Conservation (phyloP, 176 grass and related monocot genomes). For the Puya raimondii region DNA sequence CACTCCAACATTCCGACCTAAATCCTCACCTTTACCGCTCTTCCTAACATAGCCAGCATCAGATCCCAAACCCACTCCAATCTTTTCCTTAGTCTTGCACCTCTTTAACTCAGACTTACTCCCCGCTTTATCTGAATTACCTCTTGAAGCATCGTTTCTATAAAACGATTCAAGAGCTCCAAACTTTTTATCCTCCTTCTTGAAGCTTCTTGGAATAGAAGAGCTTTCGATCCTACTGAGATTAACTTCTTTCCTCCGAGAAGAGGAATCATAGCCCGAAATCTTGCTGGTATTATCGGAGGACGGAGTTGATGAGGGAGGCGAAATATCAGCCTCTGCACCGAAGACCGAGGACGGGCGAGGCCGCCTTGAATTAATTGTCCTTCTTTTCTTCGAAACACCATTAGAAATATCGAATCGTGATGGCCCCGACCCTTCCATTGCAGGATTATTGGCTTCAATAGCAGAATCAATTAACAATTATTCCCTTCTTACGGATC, state of each 20-base stretch:
- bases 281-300: constrained; percentile 16
- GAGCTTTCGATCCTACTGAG: constrained; percentile 9
- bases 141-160: neutral
- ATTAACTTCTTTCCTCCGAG: constrained; percentile 21
- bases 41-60: constrained; percentile 13
- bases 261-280: constrained; percentile 13
- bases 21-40: neutral
- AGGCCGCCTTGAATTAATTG: constrained; percentile 12
- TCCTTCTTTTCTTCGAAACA: constrained; percentile 8
- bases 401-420: constrained; percentile 10
- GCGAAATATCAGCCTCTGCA: constrained; percentile 9
- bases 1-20: constrained; percentile 7
- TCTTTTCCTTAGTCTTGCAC: constrained; percentile 9
- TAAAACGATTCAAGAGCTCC: constrained; percentile 11
- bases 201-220: neutral
- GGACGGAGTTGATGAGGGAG: constrained; percentile 13
- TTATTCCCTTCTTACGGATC: neutral
- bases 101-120: constrained; percentile 27
- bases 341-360: neutral
- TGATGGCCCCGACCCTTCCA: constrained; percentile 2
- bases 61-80: constrained; percentile 3
- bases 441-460: neutral
- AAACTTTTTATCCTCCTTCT: constrained; percentile 1
- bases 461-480: neutral
- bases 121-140: neutral